Base-by-base conservation (phyloP, 106 monocot species). In the Acorus calamus region DNA sequence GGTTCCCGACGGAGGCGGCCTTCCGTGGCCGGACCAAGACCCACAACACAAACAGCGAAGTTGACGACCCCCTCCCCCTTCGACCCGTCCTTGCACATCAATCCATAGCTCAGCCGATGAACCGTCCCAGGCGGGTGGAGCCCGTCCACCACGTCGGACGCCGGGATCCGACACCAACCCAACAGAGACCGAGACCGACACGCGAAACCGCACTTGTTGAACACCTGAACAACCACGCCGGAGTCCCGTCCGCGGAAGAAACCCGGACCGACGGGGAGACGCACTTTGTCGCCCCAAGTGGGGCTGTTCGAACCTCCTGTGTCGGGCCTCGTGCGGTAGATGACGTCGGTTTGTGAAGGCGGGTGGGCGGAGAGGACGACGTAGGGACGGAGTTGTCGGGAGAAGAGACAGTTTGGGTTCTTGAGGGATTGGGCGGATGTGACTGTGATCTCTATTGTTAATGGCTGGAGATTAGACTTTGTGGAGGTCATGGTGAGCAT, bases 81-180 rank as follows among this genome's bases (percentile, higher is more conserved):
- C 4, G 11, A 10, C 9, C 55, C 55, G 55, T 55, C 11, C 11
- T 13, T 10, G 55, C 9, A n/a, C 11, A n/a, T 55, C 11, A 55
- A 13, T 10, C 11, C 55, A 13, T 55, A 55, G 55, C 55, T 55
- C 6, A 55, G 55, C 0, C 55, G 55, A n/a, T 13, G 55, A 10
- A 55, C 55, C 9, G 7, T 4, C 6, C 9, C 11, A 3, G 55
- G 9, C 6, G 55, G 55, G 1, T 13, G 55, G 9, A 55, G 55
- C 11, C 55, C 55, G 55, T 55, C 55, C 11, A 55, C 55, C 11
- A 55, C 55, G 55, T 55, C 55, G 1, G 6, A 55, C 55, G 55
- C 55, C 55, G 55, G 55, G 11, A 55, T 55, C 11, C 55, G 55
- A 13, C 55, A 55, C 55, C 55, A 55, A 13, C 55, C 55, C 11